Conservation (phyloP, 1,284 basidiomycete genomes). For the Violaceomyces palustris region DNA sequence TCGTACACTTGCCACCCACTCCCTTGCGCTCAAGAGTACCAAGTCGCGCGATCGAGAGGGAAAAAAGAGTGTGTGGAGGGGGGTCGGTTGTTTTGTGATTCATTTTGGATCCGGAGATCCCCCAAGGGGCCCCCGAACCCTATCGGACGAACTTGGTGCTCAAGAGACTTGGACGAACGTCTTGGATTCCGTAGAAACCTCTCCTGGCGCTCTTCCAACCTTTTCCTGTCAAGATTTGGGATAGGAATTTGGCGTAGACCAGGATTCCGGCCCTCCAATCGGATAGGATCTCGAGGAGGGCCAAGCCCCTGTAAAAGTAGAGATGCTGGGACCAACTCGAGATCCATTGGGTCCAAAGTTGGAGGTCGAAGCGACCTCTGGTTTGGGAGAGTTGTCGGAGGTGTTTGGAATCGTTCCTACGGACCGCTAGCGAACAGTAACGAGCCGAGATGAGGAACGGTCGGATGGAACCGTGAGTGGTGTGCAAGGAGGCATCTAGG, state of each 20-base stretch:
- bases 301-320: slow-evolving; percentile 47
- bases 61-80: too few relatives aligned
- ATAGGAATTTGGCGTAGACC: too few relatives aligned
- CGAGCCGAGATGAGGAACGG: slow-evolving; percentile 81
- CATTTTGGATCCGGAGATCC: too few relatives aligned
- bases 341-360: slow-evolving; percentile 58
- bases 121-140: too few relatives aligned
- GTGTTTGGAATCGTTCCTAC: slow-evolving; percentile 66
- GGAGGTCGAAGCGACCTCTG: slow-evolving; percentile 11
- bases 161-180: too few relatives aligned
- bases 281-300: slow-evolving; percentile 40
- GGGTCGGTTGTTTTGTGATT: too few relatives aligned
- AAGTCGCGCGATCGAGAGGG: too few relatives aligned
- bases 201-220: slow-evolving; percentile 26
- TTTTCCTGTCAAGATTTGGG: slow-evolving; percentile 14
- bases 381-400: slow-evolving; percentile 41
- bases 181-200: slow-evolving; percentile 29
- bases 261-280: too few relatives aligned
- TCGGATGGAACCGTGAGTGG: slow-evolving; percentile 57
- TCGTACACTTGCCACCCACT: too few relatives aligned
- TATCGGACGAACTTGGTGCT: too few relatives aligned
- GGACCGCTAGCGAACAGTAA: slow-evolving; percentile 79
- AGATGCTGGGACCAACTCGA: slow-evolving; percentile 36
- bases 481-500: slow-evolving; percentile 59
- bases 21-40: too few relatives aligned